Evolutionary conservation across 1,139 yeast genomes (phyloP).

Genomic region (Suhomyces panamericanus): DNA sequence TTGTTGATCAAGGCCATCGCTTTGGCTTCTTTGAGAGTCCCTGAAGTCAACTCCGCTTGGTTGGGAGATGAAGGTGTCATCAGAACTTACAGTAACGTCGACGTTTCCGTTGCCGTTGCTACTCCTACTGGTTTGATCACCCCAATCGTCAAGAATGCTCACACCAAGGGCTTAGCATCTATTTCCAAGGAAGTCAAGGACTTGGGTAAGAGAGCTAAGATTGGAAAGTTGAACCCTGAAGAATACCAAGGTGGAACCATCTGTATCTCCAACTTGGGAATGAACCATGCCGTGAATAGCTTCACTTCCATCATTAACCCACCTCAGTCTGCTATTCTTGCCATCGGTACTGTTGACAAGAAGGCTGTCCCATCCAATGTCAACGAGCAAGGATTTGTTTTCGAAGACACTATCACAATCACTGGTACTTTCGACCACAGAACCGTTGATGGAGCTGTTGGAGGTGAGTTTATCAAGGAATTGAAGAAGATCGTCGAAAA

Average conservation of each 20-base stretch:
- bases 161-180: conserved; percentile 76
- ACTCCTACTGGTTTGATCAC: conserved; percentile 97
- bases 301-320: conserved; percentile 98
- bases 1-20: conserved; percentile 93
- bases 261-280: conserved; percentile 97
- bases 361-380: conserved; percentile 91
- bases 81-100: conserved; percentile 89
- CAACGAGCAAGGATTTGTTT: conserved; percentile 86
- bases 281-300: conserved; percentile 89
- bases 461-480: conserved; percentile 95
- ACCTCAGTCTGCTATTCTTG: conserved; percentile 92
- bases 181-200: conserved; percentile 88
- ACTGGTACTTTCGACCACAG: conserved; percentile 99
- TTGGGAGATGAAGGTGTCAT: conserved; percentile 84
- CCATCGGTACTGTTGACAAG: conserved; percentile 90
- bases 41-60: conserved; percentile 94
- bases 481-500: conserved; percentile 89
- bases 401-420: conserved; percentile 86
- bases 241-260: conserved; percentile 99
- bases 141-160: conserved; percentile 89
- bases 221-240: conserved; percentile 86
- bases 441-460: conserved; percentile 95
- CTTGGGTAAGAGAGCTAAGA: conserved; percentile 94
- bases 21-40: conserved; percentile 84
- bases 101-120: conserved; percentile 97